Evolutionary conservation across 345 rosid genomes (phyloP).

Genomic region (Eucalyptus paniculata): DNA sequence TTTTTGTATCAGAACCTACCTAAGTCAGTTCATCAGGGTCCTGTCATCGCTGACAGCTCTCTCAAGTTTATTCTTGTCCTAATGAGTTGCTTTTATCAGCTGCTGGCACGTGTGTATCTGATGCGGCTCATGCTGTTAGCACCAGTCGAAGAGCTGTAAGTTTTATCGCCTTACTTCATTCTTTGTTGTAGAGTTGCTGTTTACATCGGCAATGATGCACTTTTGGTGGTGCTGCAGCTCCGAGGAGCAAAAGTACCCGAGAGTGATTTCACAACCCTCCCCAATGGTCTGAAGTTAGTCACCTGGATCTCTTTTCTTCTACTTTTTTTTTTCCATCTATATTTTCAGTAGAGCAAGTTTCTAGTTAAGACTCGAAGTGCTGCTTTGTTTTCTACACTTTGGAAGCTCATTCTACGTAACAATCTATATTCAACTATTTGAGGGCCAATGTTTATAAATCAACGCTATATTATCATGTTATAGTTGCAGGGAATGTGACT

Average conservation of each 20-base stretch:
- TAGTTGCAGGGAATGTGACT: background rate
- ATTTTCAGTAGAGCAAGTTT: background rate
- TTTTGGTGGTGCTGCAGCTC: slow-evolving; percentile 39
- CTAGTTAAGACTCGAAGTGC: background rate
- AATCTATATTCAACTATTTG: background rate
- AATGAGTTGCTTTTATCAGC: slow-evolving; percentile 13
- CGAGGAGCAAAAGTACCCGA: slow-evolving; percentile 83
- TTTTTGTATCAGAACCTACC: background rate
- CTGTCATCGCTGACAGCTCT: background rate
- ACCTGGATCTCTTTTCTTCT: background rate
- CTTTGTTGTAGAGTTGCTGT: background rate
- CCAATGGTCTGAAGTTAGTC: slow-evolving; percentile 83
- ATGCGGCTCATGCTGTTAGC: slow-evolving; percentile 76
- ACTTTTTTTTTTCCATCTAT: background rate
- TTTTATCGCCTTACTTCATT: background rate
- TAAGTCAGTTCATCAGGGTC: background rate
- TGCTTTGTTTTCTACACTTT: background rate
- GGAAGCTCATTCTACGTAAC: background rate
- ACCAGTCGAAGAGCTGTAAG: slow-evolving; percentile 95
- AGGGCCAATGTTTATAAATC: background rate
- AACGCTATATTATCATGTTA: background rate
- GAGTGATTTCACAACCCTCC: slow-evolving; percentile 66
- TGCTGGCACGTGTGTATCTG: slow-evolving; percentile 25
- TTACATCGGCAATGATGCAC: background rate
- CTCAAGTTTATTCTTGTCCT: background rate